Evolutionary conservation across 352 stramenopile genomes (phyloP).

Genomic region (Globisporangium cederbergense): DNA sequence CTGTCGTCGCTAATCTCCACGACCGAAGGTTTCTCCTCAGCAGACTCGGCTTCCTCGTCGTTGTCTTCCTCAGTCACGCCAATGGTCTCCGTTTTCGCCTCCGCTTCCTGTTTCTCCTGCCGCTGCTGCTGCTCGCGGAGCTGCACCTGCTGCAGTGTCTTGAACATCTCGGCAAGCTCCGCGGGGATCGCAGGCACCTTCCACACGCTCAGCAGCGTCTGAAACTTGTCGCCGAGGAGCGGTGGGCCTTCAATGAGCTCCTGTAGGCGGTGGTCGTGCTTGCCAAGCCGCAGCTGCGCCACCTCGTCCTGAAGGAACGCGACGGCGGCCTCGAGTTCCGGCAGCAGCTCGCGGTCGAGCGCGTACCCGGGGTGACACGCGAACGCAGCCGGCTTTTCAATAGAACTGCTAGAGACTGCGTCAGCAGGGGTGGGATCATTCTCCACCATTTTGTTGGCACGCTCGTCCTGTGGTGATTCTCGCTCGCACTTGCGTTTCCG

Average conservation of each 20-base stretch:
- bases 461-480: background rate
- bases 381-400: background rate
- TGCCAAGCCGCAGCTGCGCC: slow-evolving; percentile 31
- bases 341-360: slow-evolving; percentile 27
- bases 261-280: slow-evolving; percentile 33
- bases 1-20: slow-evolving; percentile 2
- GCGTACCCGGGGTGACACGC: slow-evolving; percentile 10
- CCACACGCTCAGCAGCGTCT: slow-evolving; percentile 47
- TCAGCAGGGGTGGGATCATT: background rate
- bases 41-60: background rate
- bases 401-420: background rate
- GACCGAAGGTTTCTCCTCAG: background rate
- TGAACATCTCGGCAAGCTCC: slow-evolving; percentile 41
- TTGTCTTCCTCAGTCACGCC: background rate
- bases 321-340: slow-evolving; percentile 57
- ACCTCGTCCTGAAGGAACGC: slow-evolving; percentile 54
- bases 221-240: slow-evolving; percentile 42
- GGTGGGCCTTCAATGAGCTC: slow-evolving; percentile 34
- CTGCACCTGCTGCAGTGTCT: slow-evolving; percentile 33
- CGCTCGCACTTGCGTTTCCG: background rate
- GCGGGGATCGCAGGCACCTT: slow-evolving; percentile 27
- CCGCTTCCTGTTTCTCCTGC: background rate
- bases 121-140: slow-evolving; percentile 16
- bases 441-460: background rate
- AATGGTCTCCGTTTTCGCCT: slow-evolving; percentile 13